Evolutionary conservation across 2,329 filamentous ascomycete genomes (phyloP).

Genomic region (Fusarium proliferatum): DNA sequence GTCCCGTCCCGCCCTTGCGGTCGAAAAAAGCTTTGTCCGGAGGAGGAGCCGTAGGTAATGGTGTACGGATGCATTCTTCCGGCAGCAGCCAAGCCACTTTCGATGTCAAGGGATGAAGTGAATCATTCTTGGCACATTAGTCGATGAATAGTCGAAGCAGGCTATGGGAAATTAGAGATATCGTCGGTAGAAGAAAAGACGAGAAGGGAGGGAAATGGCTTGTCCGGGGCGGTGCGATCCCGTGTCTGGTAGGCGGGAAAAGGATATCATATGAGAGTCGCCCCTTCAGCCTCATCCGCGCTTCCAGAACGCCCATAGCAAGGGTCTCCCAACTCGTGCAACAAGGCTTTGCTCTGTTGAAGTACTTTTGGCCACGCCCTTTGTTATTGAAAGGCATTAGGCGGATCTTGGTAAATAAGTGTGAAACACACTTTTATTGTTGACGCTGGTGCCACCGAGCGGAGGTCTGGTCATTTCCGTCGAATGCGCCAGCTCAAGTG

Average conservation of each 20-base stretch:
- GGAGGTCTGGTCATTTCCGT: slow-evolving; percentile 34
- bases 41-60: not conserved
- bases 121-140: slow-evolving; percentile 27
- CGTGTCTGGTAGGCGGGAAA: slow-evolving; percentile 20
- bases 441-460: slow-evolving; percentile 12
- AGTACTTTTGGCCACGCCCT: slow-evolving; percentile 9
- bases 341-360: not conserved
- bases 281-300: slow-evolving; percentile 27
- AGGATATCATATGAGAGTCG: slow-evolving; percentile 11
- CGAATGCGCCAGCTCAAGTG: slow-evolving; percentile 6
- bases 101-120: slow-evolving; percentile 14
- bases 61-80: slow-evolving; percentile 1
- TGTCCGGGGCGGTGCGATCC: slow-evolving; percentile 34
- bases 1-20: slow-evolving; percentile 32
- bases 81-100: not conserved
- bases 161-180: slow-evolving; percentile 3
- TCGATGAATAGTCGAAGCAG: not conserved
- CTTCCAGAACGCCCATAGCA: slow-evolving; percentile 25
- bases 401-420: not conserved
- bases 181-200: not conserved
- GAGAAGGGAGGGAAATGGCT: slow-evolving; percentile 16
- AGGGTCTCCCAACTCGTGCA: slow-evolving; percentile 2
- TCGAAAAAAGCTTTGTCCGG: not conserved
- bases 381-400: not conserved
- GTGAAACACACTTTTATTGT: slow-evolving; percentile 6